Conservation (phyloP, 345 rosid genomes). For the Eucalyptus marginata region DNA sequence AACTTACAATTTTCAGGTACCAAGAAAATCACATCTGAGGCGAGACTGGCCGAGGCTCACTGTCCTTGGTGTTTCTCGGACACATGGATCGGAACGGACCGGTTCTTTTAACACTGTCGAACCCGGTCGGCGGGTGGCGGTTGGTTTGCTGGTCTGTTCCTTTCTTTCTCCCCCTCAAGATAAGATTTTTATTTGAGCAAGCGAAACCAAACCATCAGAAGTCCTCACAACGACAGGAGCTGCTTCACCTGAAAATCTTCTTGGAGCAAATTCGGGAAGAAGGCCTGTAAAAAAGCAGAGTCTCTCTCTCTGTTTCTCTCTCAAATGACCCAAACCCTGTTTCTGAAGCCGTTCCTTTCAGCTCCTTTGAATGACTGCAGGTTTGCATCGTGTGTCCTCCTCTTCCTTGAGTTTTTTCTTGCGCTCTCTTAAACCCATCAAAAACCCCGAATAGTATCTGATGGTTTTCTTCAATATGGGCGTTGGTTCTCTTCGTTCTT, state of each 20-base stretch:
- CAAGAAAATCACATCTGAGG: background rate
- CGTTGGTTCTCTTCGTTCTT: background rate
- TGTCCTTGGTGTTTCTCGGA: background rate
- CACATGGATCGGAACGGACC: background rate
- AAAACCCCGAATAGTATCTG: background rate
- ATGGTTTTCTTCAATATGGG: background rate
- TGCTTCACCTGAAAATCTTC: background rate
- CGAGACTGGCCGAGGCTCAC: background rate
- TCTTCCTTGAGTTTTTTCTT: background rate
- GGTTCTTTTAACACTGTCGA: background rate
- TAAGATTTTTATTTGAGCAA: background rate
- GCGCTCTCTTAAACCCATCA: background rate
- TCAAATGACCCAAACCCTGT: conserved; percentile 16
- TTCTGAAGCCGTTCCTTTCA: conserved; percentile 19
- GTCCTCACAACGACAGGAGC: background rate
- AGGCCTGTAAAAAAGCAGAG: background rate
- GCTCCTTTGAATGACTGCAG: conserved; percentile 9
- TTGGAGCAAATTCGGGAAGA: background rate
- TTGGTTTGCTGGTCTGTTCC: background rate
- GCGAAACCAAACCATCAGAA: background rate
- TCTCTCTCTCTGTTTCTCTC: background rate
- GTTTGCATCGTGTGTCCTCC: background rate
- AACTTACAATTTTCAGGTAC: background rate
- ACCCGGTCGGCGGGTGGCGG: background rate
- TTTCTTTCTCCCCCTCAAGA: background rate